A percentile compares a stretch with the other conserved stretches of the same genome.
Evolutionary conservation across 345 rosid species (phyloP).

Genomic region (Atalantia buxifolia): DNA sequence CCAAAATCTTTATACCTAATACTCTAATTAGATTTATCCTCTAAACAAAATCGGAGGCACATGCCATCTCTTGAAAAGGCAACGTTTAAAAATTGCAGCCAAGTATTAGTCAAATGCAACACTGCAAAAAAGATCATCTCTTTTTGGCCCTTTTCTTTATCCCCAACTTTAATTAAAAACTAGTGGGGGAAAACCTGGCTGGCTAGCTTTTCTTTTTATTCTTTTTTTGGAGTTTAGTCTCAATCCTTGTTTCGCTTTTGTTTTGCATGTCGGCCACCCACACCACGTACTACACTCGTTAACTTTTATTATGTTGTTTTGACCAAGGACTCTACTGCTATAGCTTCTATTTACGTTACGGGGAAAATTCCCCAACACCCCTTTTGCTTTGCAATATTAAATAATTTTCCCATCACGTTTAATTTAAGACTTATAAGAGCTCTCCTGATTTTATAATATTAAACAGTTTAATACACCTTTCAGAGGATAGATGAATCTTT

Average conservation of each 20-base stretch:
- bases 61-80: conserved; percentile 34
- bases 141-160: conserved; percentile 25
- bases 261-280: conserved; percentile 44
- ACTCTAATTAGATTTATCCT: neutral
- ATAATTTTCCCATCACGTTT: too few relatives aligned
- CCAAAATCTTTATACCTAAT: neutral
- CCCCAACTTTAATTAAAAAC: conserved; percentile 2
- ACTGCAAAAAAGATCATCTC: conserved; percentile 32
- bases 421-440: too few relatives aligned
- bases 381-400: too few relatives aligned
- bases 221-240: conserved; percentile 24
- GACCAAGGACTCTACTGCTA: conserved; percentile 2
- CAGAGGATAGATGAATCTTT: too few relatives aligned
- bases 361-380: too few relatives aligned
- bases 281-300: neutral
- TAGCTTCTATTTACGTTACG: too few relatives aligned
- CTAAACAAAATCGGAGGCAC: conserved; percentile 23
- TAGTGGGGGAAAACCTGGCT: conserved; percentile 20
- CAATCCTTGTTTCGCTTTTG: conserved; percentile 31
- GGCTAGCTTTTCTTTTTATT: conserved; percentile 1
- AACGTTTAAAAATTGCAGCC: conserved; percentile 16
- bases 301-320: conserved; percentile 10
- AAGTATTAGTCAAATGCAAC: conserved; percentile 30
- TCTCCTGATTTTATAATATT: too few relatives aligned
- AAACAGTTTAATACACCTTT: too few relatives aligned